Conservation (phyloP, 345 rosid species). For the Ceriops decandra region DNA sequence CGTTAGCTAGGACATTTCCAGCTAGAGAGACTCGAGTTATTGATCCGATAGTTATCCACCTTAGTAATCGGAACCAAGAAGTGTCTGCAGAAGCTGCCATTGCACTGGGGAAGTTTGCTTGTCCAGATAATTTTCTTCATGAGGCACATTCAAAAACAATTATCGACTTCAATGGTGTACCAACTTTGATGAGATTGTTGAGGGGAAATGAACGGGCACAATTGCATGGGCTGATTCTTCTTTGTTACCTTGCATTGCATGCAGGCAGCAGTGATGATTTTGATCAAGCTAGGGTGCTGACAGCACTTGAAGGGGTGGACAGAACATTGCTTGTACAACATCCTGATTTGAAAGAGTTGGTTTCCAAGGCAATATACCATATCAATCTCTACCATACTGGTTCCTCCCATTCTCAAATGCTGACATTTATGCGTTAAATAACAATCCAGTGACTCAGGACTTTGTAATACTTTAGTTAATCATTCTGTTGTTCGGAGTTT, state of each 20-base stretch:
- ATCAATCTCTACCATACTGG: constrained; percentile 59
- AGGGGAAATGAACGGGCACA: constrained; percentile 54
- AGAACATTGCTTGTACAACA: constrained; percentile 45
- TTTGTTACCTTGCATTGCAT: constrained; percentile 69
- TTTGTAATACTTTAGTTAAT: background rate
- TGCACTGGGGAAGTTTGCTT: constrained; percentile 64
- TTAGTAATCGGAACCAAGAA: constrained; percentile 45
- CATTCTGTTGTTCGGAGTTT: constrained; percentile 4
- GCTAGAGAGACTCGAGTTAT: constrained; percentile 80
- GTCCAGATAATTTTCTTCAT: constrained; percentile 54
- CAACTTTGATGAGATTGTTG: constrained; percentile 57
- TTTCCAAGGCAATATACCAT: constrained; percentile 51
- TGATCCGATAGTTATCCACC: constrained; percentile 55
- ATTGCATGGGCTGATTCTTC: constrained; percentile 54
- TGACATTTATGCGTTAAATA: constrained; percentile 23
- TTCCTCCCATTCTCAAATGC: constrained; percentile 52
- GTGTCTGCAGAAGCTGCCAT: constrained; percentile 74
- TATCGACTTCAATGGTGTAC: constrained; percentile 52
- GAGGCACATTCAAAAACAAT: constrained; percentile 65
- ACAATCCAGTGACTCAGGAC: background rate
- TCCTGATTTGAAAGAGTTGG: constrained; percentile 66
- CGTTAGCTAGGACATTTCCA: constrained; percentile 79
- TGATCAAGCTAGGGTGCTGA: constrained; percentile 71
- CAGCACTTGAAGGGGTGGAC: constrained; percentile 78
- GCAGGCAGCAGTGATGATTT: constrained; percentile 54